Conservation (phyloP, 257 asterid species). For the Petrea volubilis region DNA sequence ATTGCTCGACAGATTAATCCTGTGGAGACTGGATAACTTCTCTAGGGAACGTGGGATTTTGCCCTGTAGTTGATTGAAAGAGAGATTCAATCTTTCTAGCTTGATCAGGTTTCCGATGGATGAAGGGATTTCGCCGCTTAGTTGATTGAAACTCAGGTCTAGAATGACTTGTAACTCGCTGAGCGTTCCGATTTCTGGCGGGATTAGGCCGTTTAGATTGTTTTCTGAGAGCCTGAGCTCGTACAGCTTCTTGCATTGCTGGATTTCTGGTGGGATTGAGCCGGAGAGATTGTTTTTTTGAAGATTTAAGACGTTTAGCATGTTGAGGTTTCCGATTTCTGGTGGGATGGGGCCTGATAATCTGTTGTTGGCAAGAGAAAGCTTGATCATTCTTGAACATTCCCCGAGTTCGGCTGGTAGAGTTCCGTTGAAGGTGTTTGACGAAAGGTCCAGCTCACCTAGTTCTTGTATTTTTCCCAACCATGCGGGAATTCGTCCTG, state of each 20-base stretch:
- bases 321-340: conserved; percentile 69
- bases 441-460: conserved; percentile 85
- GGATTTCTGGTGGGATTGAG: conserved; percentile 61
- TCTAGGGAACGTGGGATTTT: conserved; percentile 65
- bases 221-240: conserved; percentile 84
- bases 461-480: conserved; percentile 62
- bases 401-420: conserved; percentile 71
- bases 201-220: conserved; percentile 62
- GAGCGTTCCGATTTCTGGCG: conserved; percentile 59
- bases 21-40: conserved; percentile 69
- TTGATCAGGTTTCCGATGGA: conserved; percentile 65
- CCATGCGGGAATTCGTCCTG: conserved; percentile 67
- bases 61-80: conserved; percentile 63
- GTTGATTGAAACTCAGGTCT: conserved; percentile 74
- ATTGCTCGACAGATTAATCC: conserved; percentile 65
- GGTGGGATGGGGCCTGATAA: conserved; percentile 70
- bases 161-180: conserved; percentile 75
- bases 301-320: conserved; percentile 72
- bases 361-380: conserved; percentile 58
- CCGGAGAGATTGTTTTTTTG: conserved; percentile 70
- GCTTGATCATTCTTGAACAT: conserved; percentile 63
- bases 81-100: conserved; percentile 76
- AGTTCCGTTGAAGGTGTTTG: conserved; percentile 58
- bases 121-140: conserved; percentile 72
- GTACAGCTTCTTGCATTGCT: conserved; percentile 73